Base-by-base conservation (phyloP, 2,329 filamentous ascomycete species). In the Talaromyces sp. region DNA sequence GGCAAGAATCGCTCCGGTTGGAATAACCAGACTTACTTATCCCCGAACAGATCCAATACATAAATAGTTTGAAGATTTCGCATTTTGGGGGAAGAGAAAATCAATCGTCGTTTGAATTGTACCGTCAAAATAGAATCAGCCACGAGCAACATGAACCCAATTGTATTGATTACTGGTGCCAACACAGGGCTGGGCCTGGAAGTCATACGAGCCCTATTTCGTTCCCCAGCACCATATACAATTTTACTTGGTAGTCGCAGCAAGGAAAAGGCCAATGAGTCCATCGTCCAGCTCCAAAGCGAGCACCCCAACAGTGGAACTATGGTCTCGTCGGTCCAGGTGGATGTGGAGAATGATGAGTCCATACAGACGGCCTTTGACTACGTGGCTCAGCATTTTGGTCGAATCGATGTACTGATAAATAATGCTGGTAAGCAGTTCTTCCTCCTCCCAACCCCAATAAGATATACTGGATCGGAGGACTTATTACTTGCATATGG, bases 141-240 rank as follows among this genome's bases (percentile, higher is more conserved):
- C 24, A 32, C 32, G 2, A 47, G 33, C 22, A n/a, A 17, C n/a
- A 39, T n/a, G n/a, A n/a, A 8, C 3, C 6, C 54, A 65, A 46
- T 52, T 14, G 36, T 85, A n/a, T 67, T 86, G 39, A 78, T 86
- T 56, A 86, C 84, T 2, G 84, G 85, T 32, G 83, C 75, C 54
- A 86, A 85, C 60, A 85, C 79, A 0, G 84, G 84, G 14, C 77
- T 88, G 17, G 85, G 86, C 2, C 80, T 78, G 33, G 79, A 87
- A 58, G 77, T 75, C 7, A 78, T 86, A 45, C 84, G 80, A 55
- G 78, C 82, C 1, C 70, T 87, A 0, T 71, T 76, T 40, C 57
- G 70, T 10, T 82, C 84, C 0, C 27, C 65, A 0, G 70, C 69
- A 8, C n/a, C 77, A 2, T 86, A 86, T 65, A 73, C 78, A 8